These are phyloP conservation scores for Blastobotrys peoriensis DNA, from an alignment of 805 yeast species.

Conservation along the genomic window DNA sequence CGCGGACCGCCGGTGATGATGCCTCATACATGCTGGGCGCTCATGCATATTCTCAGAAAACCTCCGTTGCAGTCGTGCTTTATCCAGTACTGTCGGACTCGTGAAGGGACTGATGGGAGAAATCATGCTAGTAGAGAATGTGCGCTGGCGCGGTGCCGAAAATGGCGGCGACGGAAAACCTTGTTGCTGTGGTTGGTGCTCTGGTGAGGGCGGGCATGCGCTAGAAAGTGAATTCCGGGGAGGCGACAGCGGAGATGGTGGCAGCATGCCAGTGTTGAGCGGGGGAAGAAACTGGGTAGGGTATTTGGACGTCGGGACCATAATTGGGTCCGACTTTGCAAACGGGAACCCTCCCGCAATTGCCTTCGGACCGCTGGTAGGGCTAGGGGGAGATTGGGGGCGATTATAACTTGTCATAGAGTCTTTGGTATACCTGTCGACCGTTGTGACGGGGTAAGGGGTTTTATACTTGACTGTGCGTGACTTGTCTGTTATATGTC, in stretches of 20 bases:
- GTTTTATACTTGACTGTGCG: too few species aligned
- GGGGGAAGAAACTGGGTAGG: not conserved
- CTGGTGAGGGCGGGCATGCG: not conserved
- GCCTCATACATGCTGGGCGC: constrained; percentile 16
- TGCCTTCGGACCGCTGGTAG: too few species aligned
- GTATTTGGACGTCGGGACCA: not conserved
- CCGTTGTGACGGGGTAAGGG: too few species aligned
- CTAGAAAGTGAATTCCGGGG: not conserved
- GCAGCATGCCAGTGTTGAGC: not conserved
- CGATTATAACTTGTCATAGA: too few species aligned
- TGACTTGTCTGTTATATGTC: too few species aligned
- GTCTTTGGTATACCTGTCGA: too few species aligned
- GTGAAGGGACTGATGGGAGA: not conserved
- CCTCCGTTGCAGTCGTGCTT: constrained; percentile 2
- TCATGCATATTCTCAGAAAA: constrained; percentile 3
- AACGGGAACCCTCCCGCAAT: too few species aligned
- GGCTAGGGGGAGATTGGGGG: too few species aligned
- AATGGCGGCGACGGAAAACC: constrained; percentile 5
- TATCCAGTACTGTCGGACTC: not conserved
- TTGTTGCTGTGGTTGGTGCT: not conserved
- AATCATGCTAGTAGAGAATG: not conserved
- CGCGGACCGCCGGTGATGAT: constrained; percentile 26
- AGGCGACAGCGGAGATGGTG: not conserved
- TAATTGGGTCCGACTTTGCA: not conserved
- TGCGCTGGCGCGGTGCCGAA: constrained; percentile 4